Conservation (phyloP, 495 filamentous ascomycete genomes). For the Penicillium argentinense region DNA sequence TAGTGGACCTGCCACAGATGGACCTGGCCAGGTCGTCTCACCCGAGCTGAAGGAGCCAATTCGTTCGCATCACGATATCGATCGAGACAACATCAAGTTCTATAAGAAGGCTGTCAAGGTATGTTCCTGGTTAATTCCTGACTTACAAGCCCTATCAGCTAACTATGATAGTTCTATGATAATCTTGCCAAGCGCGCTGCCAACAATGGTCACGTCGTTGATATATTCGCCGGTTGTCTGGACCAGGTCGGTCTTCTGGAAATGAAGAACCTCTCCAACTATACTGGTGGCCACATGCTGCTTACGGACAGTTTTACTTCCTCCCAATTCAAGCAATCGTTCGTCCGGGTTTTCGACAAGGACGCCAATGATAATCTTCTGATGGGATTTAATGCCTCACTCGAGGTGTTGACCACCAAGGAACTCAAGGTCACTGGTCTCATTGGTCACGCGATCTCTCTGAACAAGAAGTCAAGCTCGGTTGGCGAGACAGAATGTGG, state of each 20-base stretch:
- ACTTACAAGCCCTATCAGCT: slow-evolving; percentile 9
- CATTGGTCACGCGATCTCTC: slow-evolving; percentile 92
- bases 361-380: slow-evolving; percentile 90
- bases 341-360: slow-evolving; percentile 95
- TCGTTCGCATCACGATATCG: slow-evolving; percentile 98
- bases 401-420: slow-evolving; percentile 97
- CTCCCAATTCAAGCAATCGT: slow-evolving; percentile 99
- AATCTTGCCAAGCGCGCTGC: slow-evolving; percentile 92
- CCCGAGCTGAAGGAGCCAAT: slow-evolving; percentile 98
- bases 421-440: slow-evolving; percentile 98
- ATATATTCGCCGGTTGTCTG: slow-evolving; percentile 97
- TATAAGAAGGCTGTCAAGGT: slow-evolving; percentile 99
- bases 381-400: slow-evolving; percentile 97
- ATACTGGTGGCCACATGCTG: slow-evolving; percentile 97
- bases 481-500: slow-evolving; percentile 98
- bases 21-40: slow-evolving; percentile 94
- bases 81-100: slow-evolving; percentile 98
- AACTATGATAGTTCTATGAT: slow-evolving; percentile 81
- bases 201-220: slow-evolving; percentile 95
- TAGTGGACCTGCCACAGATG: slow-evolving; percentile 93
- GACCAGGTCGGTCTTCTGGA: slow-evolving; percentile 98
- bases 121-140: slow-evolving; percentile 12
- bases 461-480: slow-evolving; percentile 97
- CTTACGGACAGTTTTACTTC: slow-evolving; percentile 98
- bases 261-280: slow-evolving; percentile 98